Percentiles rank a stretch among this genome's conserved stretches.
Conservation (phyloP, 768 basidiomycete genomes). For the Trichaptum fuscoviolaceum region DNA sequence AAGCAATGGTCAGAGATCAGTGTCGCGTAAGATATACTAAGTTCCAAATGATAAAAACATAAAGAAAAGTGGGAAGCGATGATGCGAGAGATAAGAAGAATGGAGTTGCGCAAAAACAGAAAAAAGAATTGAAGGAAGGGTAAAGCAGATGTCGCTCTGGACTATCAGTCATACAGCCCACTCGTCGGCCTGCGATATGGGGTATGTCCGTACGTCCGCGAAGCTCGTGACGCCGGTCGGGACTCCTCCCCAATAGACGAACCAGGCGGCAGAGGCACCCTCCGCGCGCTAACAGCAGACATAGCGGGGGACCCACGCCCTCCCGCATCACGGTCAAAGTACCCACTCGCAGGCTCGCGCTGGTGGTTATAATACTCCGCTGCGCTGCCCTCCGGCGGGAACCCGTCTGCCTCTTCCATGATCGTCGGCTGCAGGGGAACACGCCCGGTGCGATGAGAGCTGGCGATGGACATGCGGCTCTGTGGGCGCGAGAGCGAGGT, state of each 20-base stretch:
- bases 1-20: no score
- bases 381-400: background rate
- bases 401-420: background rate
- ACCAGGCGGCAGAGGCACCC: background rate
- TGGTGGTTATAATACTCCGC: background rate
- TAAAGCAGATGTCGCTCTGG: background rate
- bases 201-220: background rate
- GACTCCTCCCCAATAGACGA: background rate
- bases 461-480: background rate
- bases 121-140: background rate
- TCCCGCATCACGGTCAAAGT: background rate
- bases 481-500: background rate
- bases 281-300: background rate
- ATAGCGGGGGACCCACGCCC: background rate
- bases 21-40: no score
- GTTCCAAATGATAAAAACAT: no score
- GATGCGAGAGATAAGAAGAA: background rate
- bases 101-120: background rate
- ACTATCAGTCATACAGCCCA: background rate
- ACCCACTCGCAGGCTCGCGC: background rate
- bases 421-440: background rate
- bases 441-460: background rate
- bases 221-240: background rate
- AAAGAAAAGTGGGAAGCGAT: no score
- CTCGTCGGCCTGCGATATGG: constrained; percentile 1